These are phyloP conservation scores for Neurospora sp. DNA, from an alignment of 2,329 filamentous ascomycete genomes.

Conservation along the genomic window DNA sequence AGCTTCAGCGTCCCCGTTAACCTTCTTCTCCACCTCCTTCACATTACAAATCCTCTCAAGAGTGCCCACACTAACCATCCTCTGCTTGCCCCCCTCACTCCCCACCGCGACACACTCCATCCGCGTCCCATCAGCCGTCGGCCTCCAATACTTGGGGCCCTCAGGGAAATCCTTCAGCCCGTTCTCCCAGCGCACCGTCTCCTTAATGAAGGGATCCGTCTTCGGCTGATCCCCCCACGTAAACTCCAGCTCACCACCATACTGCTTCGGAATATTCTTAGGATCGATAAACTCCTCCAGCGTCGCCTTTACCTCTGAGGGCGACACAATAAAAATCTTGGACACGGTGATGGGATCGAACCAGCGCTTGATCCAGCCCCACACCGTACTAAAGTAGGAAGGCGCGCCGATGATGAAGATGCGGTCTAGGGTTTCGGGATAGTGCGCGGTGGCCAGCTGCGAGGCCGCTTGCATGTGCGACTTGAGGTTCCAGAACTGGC, in stretches of 20 bases:
- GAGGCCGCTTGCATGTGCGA: constrained; percentile 88
- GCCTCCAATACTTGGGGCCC: constrained; percentile 48
- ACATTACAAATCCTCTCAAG: constrained; percentile 3
- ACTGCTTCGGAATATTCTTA: constrained; percentile 76
- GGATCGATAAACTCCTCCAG: constrained; percentile 73
- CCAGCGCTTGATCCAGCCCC: constrained; percentile 94
- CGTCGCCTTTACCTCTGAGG: constrained; percentile 63
- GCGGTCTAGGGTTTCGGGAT: constrained; percentile 84
- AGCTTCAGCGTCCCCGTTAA: constrained; percentile 1
- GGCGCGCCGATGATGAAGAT: constrained; percentile 86
- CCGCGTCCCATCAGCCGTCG: constrained; percentile 33
- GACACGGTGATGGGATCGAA: constrained; percentile 89
- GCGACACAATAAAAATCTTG: constrained; percentile 66
- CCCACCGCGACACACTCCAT: constrained; percentile 46
- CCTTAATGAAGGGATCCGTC: constrained; percentile 53
- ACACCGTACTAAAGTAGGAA: constrained; percentile 82
- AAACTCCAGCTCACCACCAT: constrained; percentile 80
- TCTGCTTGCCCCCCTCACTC: constrained; percentile 31
- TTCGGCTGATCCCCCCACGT: constrained; percentile 65
- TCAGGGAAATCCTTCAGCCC: constrained; percentile 42
- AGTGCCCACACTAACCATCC: constrained; percentile 39
- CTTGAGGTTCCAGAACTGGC: constrained; percentile 95
- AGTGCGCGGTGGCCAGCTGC: constrained; percentile 81
- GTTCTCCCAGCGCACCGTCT: constrained; percentile 41
- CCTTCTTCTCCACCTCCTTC: constrained; percentile 9